Base-by-base conservation (phyloP, 202 grass and related monocot genomes). In the Digitaria exilis region DNA sequence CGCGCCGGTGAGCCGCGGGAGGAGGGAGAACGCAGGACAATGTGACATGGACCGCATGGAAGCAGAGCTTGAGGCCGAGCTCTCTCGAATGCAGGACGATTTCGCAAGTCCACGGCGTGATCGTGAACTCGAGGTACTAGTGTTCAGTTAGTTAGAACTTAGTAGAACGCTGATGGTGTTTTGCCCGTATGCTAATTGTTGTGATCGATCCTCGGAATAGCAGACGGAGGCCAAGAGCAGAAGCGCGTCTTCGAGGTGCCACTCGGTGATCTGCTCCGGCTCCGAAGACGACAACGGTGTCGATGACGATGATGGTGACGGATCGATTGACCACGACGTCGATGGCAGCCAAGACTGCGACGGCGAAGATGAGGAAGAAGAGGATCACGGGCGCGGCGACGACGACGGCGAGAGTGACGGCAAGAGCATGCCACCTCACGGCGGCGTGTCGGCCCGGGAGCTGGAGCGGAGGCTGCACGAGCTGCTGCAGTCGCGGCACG, bases 401-500 rank as follows among this genome's bases (percentile, higher is more conserved):
- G 22, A 0, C 0, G n/a, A n/a, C n/a, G n/a, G n/a, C n/a, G 32
- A 65, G 18, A 46, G 46, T 7, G 56, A 44, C 41, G 54, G 19
- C 32, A 4, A 59, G 24, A 70, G 65, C 66, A n/a, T n/a, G n/a
- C 51, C 59, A 35, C 4, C 44, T 3, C 26, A 51, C 11, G 76
- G 74, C n/a, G 93, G 89, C 26, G 88, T 92, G 81, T 79, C 86
- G 34, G 89, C 93, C 3, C 78, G 11, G 2, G 91, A 96, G 87
- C 89, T 99, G 37, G 85, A 94, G 86, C 79, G 85, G 62, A 90
- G 86, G 79, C 88, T 98, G 80, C 89, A 94, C 74, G 91, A 86
- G 61, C 80, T 98, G 6, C 89, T 96, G 34, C 87, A 88, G 74
- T 81, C 77, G 6, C 89, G 82, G 72, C 93, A 94, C 73, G 84